These are phyloP conservation scores for Phytopythium cucurbitacearum DNA, from an alignment of 352 stramenopile genomes.

Conservation along the genomic window DNA sequence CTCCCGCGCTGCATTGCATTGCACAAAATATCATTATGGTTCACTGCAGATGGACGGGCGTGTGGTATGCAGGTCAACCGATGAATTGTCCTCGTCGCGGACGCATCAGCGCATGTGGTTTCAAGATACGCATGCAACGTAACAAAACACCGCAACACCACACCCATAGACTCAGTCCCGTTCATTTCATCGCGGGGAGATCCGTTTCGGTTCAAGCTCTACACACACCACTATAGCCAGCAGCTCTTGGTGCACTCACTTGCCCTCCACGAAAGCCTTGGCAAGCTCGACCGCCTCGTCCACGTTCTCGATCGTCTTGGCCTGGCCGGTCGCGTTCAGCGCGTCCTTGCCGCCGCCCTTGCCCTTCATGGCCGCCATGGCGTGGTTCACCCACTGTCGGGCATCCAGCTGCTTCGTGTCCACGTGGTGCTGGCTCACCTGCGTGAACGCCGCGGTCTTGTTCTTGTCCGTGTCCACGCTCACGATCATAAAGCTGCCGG, in stretches of 20 bases:
- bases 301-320: conserved; percentile 70
- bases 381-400: conserved; percentile 91
- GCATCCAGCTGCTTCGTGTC: conserved; percentile 78
- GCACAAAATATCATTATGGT: too few relatives aligned
- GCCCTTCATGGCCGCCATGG: conserved; percentile 89
- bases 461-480: conserved; percentile 88
- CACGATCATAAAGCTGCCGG: conserved; percentile 92
- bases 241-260: conserved; percentile 8
- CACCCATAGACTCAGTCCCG: too few relatives aligned
- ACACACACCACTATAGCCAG: too few relatives aligned
- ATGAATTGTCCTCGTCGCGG: too few relatives aligned
- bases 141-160: too few relatives aligned
- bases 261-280: conserved; percentile 50
- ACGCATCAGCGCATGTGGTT: too few relatives aligned
- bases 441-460: conserved; percentile 93
- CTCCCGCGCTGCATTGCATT: too few relatives aligned
- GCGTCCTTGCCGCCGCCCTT: conserved; percentile 94
- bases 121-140: too few relatives aligned
- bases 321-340: conserved; percentile 69
- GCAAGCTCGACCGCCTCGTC: conserved; percentile 64
- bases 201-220: too few relatives aligned
- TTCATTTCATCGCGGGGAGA: too few relatives aligned
- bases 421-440: conserved; percentile 83
- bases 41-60: too few relatives aligned
- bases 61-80: too few relatives aligned